Conservation (phyloP, 208 protist species). For the Trypanosoma brucei region DNA sequence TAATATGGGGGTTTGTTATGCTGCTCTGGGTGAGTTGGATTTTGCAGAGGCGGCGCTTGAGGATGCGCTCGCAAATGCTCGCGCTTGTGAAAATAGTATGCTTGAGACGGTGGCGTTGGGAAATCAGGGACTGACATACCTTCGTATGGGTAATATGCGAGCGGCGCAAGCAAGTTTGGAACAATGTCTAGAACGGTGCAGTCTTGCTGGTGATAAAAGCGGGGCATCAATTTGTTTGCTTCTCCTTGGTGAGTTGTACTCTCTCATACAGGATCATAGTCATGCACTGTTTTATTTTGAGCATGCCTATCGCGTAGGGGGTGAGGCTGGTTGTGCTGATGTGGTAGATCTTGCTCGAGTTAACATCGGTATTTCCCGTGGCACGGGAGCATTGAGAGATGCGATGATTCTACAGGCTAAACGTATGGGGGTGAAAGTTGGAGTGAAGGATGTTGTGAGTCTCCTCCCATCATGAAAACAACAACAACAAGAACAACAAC, state of each 20-base stretch:
- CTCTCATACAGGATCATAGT: conserved; percentile 73
- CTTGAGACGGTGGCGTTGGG: conserved; percentile 80
- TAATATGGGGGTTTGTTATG: conserved; percentile 85
- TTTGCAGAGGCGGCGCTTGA: conserved; percentile 75
- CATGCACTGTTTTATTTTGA: conserved; percentile 89
- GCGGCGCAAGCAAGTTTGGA: conserved; percentile 69
- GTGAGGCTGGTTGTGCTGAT: conserved; percentile 68
- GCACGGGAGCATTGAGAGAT: conserved; percentile 60
- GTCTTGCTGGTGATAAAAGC: conserved; percentile 70
- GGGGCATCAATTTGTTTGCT: conserved; percentile 82
- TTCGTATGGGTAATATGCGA: conserved; percentile 79
- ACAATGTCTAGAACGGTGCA: conserved; percentile 82
- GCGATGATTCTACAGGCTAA: conserved; percentile 52
- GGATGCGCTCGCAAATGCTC: conserved; percentile 65
- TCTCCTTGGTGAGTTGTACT: conserved; percentile 84
- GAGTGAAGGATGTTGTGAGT: conserved; percentile 44
- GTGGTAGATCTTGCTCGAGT: conserved; percentile 76
- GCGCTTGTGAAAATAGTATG: conserved; percentile 49
- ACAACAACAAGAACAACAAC: not conserved
- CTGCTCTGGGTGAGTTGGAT: conserved; percentile 69
- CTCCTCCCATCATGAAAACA: conserved; percentile 41
- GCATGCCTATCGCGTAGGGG: conserved; percentile 76
- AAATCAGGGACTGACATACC: conserved; percentile 67
- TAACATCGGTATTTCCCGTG: conserved; percentile 73
- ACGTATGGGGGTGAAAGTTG: conserved; percentile 54